These are phyloP conservation scores for Edaphochlamys debaryana DNA, from an alignment of 139 green algal species.

Conservation along the genomic window DNA sequence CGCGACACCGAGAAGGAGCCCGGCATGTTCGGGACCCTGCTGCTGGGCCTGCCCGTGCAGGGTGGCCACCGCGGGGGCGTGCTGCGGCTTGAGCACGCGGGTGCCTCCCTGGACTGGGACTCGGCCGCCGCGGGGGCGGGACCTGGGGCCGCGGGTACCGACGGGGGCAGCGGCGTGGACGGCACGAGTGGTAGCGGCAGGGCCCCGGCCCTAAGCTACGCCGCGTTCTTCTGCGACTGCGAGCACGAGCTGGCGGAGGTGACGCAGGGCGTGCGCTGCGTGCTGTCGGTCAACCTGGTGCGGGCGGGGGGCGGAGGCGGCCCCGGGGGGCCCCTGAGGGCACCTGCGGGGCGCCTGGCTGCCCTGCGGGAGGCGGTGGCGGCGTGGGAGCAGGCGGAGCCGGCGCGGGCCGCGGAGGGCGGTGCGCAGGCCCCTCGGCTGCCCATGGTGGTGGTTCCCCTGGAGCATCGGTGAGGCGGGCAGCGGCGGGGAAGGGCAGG, in stretches of 20 bases:
- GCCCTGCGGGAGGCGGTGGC: background rate
- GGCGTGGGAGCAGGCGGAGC: background rate
- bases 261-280: constrained; percentile 1
- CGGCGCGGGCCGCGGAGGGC: background rate
- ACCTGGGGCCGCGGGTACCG: too few relatives aligned
- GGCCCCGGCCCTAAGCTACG: background rate
- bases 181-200: background rate
- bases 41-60: constrained; percentile 42
- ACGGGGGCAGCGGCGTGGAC: background rate
- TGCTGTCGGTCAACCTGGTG: constrained; percentile 46
- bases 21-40: constrained; percentile 46
- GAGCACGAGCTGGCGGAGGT: constrained; percentile 42
- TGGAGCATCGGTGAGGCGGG: background rate
- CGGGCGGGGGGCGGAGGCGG: too few relatives aligned
- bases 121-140: background rate
- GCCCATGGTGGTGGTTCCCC: background rate
- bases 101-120: background rate
- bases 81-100: constrained; percentile 9
- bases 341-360: too few relatives aligned
- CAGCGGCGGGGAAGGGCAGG: too few relatives aligned
- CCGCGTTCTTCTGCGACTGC: constrained; percentile 47
- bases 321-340: too few relatives aligned
- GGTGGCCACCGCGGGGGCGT: constrained; percentile 30
- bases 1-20: constrained; percentile 46
- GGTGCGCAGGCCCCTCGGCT: background rate